Conservation (phyloP, 148 eudicot genomes). For the Vaccinium vitisidaea region DNA sequence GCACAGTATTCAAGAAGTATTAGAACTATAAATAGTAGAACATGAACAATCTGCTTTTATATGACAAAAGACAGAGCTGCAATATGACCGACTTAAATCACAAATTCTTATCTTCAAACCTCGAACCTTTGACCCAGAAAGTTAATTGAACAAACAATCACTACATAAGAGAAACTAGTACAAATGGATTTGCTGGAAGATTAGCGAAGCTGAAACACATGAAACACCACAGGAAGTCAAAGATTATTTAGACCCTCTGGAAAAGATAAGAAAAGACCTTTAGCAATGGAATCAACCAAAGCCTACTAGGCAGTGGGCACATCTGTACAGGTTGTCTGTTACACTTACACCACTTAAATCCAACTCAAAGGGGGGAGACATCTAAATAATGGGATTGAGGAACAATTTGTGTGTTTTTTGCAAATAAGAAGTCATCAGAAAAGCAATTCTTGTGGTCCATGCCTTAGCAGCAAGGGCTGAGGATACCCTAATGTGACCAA, state of each 20-base stretch:
- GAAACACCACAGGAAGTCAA: not conserved
- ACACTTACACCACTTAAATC: not conserved
- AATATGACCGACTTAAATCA: slow-evolving; percentile 3
- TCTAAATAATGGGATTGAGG: not conserved
- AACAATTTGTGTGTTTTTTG: too few species aligned
- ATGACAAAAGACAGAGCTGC: not conserved
- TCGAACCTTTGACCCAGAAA: slow-evolving; percentile 6
- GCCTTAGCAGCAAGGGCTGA: not conserved
- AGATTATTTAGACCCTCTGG: not conserved
- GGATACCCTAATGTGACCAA: not conserved
- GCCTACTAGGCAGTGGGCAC: not conserved
- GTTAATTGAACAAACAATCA: not conserved
- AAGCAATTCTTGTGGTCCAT: not conserved
- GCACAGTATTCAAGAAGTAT: not conserved
- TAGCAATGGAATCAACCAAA: not conserved
- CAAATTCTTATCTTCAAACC: not conserved
- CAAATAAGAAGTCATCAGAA: not conserved
- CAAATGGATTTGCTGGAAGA: not conserved
- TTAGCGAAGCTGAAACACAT: not conserved
- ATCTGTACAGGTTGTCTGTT: not conserved
- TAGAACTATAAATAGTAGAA: not conserved
- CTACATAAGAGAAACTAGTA: not conserved
- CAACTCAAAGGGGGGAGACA: not conserved
- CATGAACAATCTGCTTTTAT: not conserved
- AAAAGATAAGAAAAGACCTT: not conserved